Evolutionary conservation across 441 rosid genomes (phyloP).

Genomic region (Kokia cookei): DNA sequence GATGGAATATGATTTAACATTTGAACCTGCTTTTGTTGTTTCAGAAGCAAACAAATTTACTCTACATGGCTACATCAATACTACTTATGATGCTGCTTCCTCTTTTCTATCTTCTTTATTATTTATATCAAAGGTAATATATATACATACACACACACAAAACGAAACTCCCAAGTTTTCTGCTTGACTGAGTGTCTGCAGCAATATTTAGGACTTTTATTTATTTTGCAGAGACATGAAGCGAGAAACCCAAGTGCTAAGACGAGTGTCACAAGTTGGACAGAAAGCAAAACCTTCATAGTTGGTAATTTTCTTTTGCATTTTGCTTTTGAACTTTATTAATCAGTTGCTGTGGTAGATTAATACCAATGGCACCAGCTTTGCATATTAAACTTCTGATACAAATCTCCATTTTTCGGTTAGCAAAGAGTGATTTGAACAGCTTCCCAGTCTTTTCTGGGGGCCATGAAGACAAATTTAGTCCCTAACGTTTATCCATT

Average conservation of each 20-base stretch:
- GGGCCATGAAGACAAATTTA: too few relatives aligned
- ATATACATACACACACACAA: neutral
- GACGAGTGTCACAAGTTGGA: conserved; percentile 59
- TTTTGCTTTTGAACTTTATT: neutral
- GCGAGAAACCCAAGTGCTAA: conserved; percentile 65
- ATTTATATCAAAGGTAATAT: conserved; percentile 71
- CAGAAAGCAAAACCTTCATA: conserved; percentile 61
- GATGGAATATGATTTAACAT: neutral
- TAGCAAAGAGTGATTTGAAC: neutral
- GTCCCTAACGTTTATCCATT: too few relatives aligned
- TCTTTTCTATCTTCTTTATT: conserved; percentile 74
- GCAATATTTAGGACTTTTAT: conserved; percentile 8
- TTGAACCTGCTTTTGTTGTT: conserved; percentile 10
- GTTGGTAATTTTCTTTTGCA: conserved; percentile 16
- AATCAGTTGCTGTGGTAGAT: neutral
- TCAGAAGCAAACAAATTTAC: conserved; percentile 67
- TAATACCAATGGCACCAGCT: neutral
- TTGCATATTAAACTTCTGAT: conserved; percentile 5
- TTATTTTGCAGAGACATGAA: conserved; percentile 61
- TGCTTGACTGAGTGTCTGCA: conserved; percentile 2
- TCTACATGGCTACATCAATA: conserved; percentile 79
- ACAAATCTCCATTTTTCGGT: neutral
- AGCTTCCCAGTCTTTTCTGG: neutral
- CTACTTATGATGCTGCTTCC: conserved; percentile 93
- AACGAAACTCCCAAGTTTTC: neutral